Conservation (phyloP, 2,329 filamentous ascomycete species). For the Dactylonectria estremocensis region DNA sequence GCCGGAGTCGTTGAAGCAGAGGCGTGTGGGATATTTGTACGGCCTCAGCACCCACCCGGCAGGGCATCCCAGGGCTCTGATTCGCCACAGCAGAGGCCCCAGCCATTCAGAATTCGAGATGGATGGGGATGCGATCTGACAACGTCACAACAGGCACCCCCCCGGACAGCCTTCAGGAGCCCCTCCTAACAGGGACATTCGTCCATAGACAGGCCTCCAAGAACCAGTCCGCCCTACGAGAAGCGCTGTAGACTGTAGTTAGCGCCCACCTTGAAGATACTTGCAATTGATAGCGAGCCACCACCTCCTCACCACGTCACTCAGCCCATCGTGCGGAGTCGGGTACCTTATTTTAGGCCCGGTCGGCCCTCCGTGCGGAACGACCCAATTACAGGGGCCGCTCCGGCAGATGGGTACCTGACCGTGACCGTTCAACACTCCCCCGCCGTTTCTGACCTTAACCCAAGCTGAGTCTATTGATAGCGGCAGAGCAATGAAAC, state of each 20-base stretch:
- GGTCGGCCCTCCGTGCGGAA: too few species aligned
- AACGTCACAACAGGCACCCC: conserved; percentile 8
- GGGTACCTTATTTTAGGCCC: conserved; percentile 32
- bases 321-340: not conserved
- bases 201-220: too few species aligned
- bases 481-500: not conserved
- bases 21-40: conserved; percentile 45
- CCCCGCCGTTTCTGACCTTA: not conserved
- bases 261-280: not conserved
- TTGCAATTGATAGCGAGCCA: not conserved
- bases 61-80: not conserved
- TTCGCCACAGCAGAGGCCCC: conserved; percentile 18
- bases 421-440: conserved; percentile 1
- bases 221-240: not conserved
- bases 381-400: not conserved
- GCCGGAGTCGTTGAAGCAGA: conserved; percentile 41
- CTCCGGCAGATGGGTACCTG: conserved; percentile 10
- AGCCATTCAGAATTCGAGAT: conserved; percentile 26
- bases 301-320: conserved; percentile 24
- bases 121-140: conserved; percentile 6
- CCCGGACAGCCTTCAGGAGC: conserved; percentile 6
- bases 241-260: too few species aligned
- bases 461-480: not conserved
- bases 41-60: conserved; percentile 27
- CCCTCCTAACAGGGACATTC: too few species aligned